Base-by-base conservation (phyloP, 176 grass and related monocot species). In the Hordeum marinum region DNA sequence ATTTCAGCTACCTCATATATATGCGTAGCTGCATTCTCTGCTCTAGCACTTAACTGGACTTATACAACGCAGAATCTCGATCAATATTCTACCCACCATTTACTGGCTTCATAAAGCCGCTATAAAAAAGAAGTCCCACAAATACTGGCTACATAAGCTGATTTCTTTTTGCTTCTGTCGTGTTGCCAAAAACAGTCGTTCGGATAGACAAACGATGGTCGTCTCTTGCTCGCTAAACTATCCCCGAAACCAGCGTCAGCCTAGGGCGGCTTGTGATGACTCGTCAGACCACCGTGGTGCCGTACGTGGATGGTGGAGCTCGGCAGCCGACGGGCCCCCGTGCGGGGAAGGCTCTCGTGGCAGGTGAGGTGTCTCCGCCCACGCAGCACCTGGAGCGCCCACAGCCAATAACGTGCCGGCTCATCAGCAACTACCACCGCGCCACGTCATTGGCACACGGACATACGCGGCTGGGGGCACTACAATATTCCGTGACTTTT, bases 321-420 rank as follows among this genome's bases (percentile, higher is more conserved):
- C 62, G 63, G 71, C 54, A 52, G 72, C 58, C 77, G 69, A 29
- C 58, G 43, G 68, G 0, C 8, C 42, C 35, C 31, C 63, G 65
- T n/a, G 32, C 25, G 20, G 17, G 8, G 84, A 86, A 86, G 73
- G 63, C 88, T 83, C 84, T 90, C 88, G 79, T 83, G 88, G 84
- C 84, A 83, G 73, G 73, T 79, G 59, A 83, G 60, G 79, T 87
- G 80, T 68, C 73, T 23, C 9, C 23, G 5, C 10, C 39, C 40
- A 11, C 8, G 71, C 52, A 34, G 43, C 88, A 83, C 88, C 88
- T 90, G 88, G 84, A 68, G 46, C 37, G 2, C 7, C 45, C 27
- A 3, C 45, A 55, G 36, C 88, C 84, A 87, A 87, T 87, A 40
- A 83, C 80, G 84, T 79, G 75, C 84, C 59, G 46, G 78, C 78